Base-by-base conservation (phyloP, 2,329 filamentous ascomycete genomes). In the Penicillium sp. region DNA sequence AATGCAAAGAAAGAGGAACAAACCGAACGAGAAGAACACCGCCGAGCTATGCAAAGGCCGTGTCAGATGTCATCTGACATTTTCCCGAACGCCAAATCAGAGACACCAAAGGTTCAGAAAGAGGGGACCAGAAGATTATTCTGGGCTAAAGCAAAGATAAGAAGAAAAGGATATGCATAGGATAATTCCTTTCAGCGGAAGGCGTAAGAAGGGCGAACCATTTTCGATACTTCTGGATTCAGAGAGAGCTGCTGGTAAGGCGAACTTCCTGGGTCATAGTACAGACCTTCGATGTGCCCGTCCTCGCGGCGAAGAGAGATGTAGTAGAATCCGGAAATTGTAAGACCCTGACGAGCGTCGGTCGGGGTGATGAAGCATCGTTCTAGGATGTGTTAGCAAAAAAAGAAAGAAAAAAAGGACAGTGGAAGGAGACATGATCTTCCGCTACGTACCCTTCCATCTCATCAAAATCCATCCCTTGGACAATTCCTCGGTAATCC, bases 311-410 rank as follows among this genome's bases (percentile, higher is more conserved):
- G 70, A 36, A 81, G 64, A 19, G 78, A 78, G 42, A 81, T 77
- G 59, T 81, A 81, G 58, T 81, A 81, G 64, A 81, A 81, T 1
- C 79, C 79, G 35, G 76, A 79, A 42, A 81, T 81, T 1, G 78
- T 81, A 23, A 81, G 75, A 17, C 78, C 77, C 68, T 74, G 78
- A 54, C 73, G 76, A 42, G 76, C 73, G 58, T 79, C 75, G 48
- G 75, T 77, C 2, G 77, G 77, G 1, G 77, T 78, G 60, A 81
- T 76, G 66, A 81, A 81, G 59, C 78, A 81, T 57, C 75, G 75
- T 72, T 81, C 75, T 79, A 5, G 58, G 53, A 21, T 25, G 21
- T 39, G 49, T 68, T 53, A 70, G 55, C 48, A 48, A 41, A 38
- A 29, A 41, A 33, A 47, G n/a, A 51, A 41, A 38, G 21, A 43